Evolutionary conservation across 768 basidiomycete genomes (phyloP), one percentile per base, ranked within the genome.

Genomic region (Russula sp.): DNA sequence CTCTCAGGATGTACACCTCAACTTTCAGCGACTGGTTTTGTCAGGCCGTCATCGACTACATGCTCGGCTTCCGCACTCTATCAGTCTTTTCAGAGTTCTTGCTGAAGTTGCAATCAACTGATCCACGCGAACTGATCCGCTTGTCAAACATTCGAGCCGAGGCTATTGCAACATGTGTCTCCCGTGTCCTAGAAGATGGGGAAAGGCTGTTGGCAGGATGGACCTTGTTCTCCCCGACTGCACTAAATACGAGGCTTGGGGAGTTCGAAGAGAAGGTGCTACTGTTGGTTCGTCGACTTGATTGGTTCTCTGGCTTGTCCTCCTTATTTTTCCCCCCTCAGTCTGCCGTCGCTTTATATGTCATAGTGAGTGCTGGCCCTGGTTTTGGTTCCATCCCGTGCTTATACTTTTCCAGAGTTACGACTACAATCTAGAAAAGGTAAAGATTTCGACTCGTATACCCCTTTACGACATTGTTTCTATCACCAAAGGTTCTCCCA

Each of bases 21-120:
- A 89, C 91, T 1, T 93, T 93, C 71, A 86, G 88, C 67, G 97
- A 99, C 75, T 99, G 94, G 89, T 99, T 98, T 75, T 87, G 83
- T 61, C 97, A 99, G 76, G 94, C 95, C 0, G 93, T 96, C 50
- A 94, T 98, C 68, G 91, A 94, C 73, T 95, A 86, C 70, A 84
- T 89, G 79, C 84, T 95, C 55, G 95, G 94, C 32, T 85, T 94
- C 73, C 87, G 95, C 58, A 91, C 88, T 1, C 72, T 87, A 9
- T 81, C 87, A 47, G 93, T 98, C 4, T 98, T 99, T 74, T 88
- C 92, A 8, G 96, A 98, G 74, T 98, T 98, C 72, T 76, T 97
- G 58, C 80, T 89, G 61, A 94, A 87, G 68, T 78, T 99, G 52
- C 86, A 89, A 69, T 90, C 91, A 11, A 87, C 90, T n/a, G 97